phyloP scores from a whole-genome alignment of 352 stramenopile genomes.

The Paralagenidium karlingii region DNA sequence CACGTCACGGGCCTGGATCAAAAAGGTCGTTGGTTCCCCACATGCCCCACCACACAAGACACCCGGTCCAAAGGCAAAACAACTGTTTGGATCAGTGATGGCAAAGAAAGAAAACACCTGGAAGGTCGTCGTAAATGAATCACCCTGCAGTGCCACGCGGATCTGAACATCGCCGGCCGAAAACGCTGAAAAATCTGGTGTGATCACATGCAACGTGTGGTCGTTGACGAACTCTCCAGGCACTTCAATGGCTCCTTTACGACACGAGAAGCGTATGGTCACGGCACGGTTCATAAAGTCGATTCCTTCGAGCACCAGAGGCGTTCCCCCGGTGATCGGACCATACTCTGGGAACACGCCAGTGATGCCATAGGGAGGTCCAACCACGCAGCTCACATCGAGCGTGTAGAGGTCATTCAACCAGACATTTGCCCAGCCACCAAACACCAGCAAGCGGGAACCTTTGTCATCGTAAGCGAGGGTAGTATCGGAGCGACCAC shows the following conservation, averaged over 20 bases:
- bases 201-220: constrained; percentile 73
- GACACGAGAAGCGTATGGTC: constrained; percentile 85
- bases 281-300: constrained; percentile 81
- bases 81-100: constrained; percentile 78
- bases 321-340: constrained; percentile 86
- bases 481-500: constrained; percentile 86
- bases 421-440: constrained; percentile 93
- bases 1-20: constrained; percentile 79
- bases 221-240: constrained; percentile 83
- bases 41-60: constrained; percentile 79
- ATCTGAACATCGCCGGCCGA: constrained; percentile 79
- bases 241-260: constrained; percentile 85
- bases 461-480: constrained; percentile 89
- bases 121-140: constrained; percentile 91
- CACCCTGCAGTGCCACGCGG: constrained; percentile 85
- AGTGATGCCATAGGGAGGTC: constrained; percentile 92
- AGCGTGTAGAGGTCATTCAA: constrained; percentile 86
- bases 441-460: constrained; percentile 88
- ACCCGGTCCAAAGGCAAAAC: constrained; percentile 89
- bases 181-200: constrained; percentile 86
- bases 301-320: constrained; percentile 83
- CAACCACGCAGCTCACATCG: constrained; percentile 90
- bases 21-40: constrained; percentile 59
- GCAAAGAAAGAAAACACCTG: constrained; percentile 91
- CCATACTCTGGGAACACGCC: constrained; percentile 81